These are phyloP conservation scores for Blastobotrys illinoisensis DNA, from an alignment of 1,139 yeast genomes.

Conservation along the genomic window DNA sequence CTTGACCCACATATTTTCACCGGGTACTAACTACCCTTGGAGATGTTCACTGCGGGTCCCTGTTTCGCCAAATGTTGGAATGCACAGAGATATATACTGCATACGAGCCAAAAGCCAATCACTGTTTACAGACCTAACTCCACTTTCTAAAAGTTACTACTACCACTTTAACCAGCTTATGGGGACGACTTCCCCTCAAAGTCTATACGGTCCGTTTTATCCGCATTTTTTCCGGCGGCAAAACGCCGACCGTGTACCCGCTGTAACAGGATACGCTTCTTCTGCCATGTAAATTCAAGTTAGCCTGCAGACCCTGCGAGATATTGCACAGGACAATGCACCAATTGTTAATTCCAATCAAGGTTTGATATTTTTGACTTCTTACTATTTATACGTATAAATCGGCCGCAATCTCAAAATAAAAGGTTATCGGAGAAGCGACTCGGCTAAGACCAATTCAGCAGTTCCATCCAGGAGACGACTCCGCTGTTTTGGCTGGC, in stretches of 20 bases:
- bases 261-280: not conserved
- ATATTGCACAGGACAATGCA: not conserved
- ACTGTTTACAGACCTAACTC: not conserved
- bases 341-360: not conserved
- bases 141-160: not conserved
- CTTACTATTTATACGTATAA: too few relatives aligned
- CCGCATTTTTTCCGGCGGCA: not conserved
- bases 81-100: not conserved
- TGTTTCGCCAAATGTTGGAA: not conserved
- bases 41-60: not conserved
- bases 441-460: not conserved
- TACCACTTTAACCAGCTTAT: not conserved
- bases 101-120: not conserved
- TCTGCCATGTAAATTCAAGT: too few relatives aligned
- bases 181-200: not conserved
- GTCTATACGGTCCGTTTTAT: not conserved
- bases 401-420: too few relatives aligned
- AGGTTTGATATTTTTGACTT: too few relatives aligned
- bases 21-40: not conserved
- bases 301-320: not conserved
- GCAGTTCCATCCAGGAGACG: not conserved
- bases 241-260: not conserved
- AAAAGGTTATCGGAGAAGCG: too few relatives aligned
- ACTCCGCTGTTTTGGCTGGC: too few relatives aligned
- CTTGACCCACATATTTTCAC: not conserved